Evolutionary conservation across 345 rosid genomes (phyloP).

Genomic region (thale cress (Arabidopsis thaliana)): TAIR10.1 NC_003076.8:26628501-26629000

Average conservation of each 20-base stretch:
- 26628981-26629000: neutral
- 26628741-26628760: slow-evolving; percentile 28
- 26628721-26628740: slow-evolving; percentile 39
- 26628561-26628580: slow-evolving; percentile 10
- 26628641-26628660: slow-evolving; percentile 44
- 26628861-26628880: slow-evolving; percentile 12
- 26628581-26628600: neutral
- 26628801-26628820: neutral
- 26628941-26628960: neutral
- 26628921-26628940: neutral
- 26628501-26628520: neutral
- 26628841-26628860: slow-evolving; percentile 6
- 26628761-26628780: slow-evolving; percentile 14
- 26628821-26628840: slow-evolving; percentile 11
- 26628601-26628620: neutral
- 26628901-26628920: slow-evolving; percentile 30
- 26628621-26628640: slow-evolving; percentile 31
- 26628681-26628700: slow-evolving; percentile 32
- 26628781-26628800: slow-evolving; percentile 6
- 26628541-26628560: slow-evolving; percentile 27
- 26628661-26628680: slow-evolving; percentile 35
- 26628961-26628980: neutral
- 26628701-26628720: neutral
- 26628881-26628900: neutral
- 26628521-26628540: slow-evolving; percentile 31